Percentiles rank a stretch among this genome's conserved stretches.
Conservation (phyloP, 1,139 yeast species). For the Pneumocystis jirovecii region DNA sequence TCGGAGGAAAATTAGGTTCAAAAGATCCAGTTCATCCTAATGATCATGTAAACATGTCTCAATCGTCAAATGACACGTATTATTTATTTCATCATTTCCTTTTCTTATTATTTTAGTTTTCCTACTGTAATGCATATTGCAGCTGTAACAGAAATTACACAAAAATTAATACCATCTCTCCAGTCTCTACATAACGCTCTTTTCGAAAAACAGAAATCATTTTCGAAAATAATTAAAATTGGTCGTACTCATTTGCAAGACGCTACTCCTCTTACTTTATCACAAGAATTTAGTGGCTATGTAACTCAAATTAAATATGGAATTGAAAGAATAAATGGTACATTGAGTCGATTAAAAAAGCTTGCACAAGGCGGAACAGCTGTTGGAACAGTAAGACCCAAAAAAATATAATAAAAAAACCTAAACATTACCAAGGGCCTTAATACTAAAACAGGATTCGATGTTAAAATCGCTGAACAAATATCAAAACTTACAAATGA, state of each 20-base stretch:
- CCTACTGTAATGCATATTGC: slow-evolving; percentile 99
- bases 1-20: slow-evolving; percentile 84
- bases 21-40: slow-evolving; percentile 94
- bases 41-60: slow-evolving; percentile 97
- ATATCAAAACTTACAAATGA: slow-evolving; percentile 75
- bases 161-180: slow-evolving; percentile 64
- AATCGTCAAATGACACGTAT: slow-evolving; percentile 86
- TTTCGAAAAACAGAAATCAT: slow-evolving; percentile 64
- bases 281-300: slow-evolving; percentile 96
- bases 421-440: slow-evolving; percentile 36
- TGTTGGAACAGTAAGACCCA: slow-evolving; percentile 51
- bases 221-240: slow-evolving; percentile 77
- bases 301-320: slow-evolving; percentile 87
- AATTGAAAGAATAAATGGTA: slow-evolving; percentile 63
- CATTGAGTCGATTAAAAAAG: slow-evolving; percentile 59
- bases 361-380: slow-evolving; percentile 99
- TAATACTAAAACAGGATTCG: slow-evolving; percentile 84
- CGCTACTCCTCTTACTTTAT: slow-evolving; percentile 94
- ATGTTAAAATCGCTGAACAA: slow-evolving; percentile 62
- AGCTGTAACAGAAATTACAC: slow-evolving; percentile 76
- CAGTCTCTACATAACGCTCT: slow-evolving; percentile 62
- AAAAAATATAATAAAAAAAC: background rate
- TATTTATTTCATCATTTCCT: background rate
- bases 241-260: slow-evolving; percentile 98
- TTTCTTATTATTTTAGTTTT: slow-evolving; percentile 25